Evolutionary conservation across 495 filamentous ascomycete genomes (phyloP), one percentile per base, ranked within the genome.

Genomic region (Penicillium argentinense): DNA sequence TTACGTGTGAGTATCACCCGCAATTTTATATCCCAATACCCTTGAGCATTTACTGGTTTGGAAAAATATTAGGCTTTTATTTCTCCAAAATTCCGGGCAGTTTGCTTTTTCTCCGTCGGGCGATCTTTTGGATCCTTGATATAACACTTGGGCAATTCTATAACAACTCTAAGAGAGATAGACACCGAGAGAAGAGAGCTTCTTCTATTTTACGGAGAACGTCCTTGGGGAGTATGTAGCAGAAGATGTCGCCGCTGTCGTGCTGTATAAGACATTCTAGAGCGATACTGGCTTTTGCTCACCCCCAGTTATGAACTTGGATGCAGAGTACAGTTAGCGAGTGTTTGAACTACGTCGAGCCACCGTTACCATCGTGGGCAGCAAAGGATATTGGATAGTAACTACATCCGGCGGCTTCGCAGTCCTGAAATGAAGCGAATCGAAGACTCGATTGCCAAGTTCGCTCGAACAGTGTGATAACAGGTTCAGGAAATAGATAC

Each of bases 21-120:
- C 41, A 44, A 17, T 28, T 33, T 12, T 44, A 44, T 25, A 19
- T 44, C 9, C 28, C 41, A 11, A 44, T 44, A 28, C n/a, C 41
- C 5, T 9, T 44, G 17, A n/a, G 28, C 4, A 44, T 33, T 18
- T 44, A 22, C n/a, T 17, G 29, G 18, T 27, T 39, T 18, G 21
- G 14, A 9, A 33, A 22, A 22, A 12, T 23, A 43, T 25, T n/a
- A 12, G 13, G 41, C 41, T 24, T 13, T 43, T 25, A 16, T 28
- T 32, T 42, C 39, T 44, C 19, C 29, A 4, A 25, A 5, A 5
- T 44, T 14, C 41, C 41, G 6, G 5, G 32, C 16, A 4, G 24
- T 11, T 24, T 44, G 19, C 9, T 34, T n/a, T 3, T 44, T 34
- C 28, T 47, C 7, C 28, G 44, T 5, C 39, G 44, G 44, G 13